Evolutionary conservation across 352 stramenopile genomes (phyloP).

Genomic region (Globisporangium orthogonon): DNA sequence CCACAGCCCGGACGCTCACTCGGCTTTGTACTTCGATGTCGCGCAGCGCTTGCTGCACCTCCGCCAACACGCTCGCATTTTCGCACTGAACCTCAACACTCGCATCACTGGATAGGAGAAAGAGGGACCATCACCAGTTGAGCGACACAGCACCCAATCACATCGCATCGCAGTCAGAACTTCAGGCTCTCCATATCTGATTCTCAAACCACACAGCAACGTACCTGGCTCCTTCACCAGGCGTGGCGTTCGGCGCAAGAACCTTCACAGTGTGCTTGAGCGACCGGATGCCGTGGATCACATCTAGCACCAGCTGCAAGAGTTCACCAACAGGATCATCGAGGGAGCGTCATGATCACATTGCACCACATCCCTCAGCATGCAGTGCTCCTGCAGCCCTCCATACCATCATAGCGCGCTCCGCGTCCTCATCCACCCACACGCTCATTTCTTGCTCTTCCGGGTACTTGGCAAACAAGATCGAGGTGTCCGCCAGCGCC

Average conservation of each 20-base stretch:
- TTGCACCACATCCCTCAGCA: too few relatives aligned
- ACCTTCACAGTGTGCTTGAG: constrained; percentile 80
- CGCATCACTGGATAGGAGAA: constrained; percentile 1
- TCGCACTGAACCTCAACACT: constrained; percentile 27
- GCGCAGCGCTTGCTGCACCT: constrained; percentile 27
- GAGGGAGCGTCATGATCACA: too few relatives aligned
- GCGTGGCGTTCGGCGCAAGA: constrained; percentile 40
- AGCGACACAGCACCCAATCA: neutral
- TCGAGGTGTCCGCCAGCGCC: constrained; percentile 33
- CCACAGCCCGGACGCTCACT: constrained; percentile 19
- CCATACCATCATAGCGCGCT: constrained; percentile 85
- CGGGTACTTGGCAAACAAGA: constrained; percentile 77
- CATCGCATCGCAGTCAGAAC: too few relatives aligned
- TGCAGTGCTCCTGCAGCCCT: too few relatives aligned
- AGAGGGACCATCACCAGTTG: too few relatives aligned
- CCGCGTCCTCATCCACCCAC: constrained; percentile 78
- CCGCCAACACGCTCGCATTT: constrained; percentile 19
- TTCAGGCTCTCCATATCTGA: neutral
- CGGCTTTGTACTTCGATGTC: constrained; percentile 46
- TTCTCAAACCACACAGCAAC: neutral
- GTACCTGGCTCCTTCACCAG: constrained; percentile 19
- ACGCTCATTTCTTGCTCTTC: constrained; percentile 66
- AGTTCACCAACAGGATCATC: too few relatives aligned
- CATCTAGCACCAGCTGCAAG: constrained; percentile 62
- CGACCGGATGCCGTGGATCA: constrained; percentile 93